These are phyloP conservation scores for Herpetomonas tarakana DNA, from an alignment of 208 protist species.

Conservation along the genomic window DNA sequence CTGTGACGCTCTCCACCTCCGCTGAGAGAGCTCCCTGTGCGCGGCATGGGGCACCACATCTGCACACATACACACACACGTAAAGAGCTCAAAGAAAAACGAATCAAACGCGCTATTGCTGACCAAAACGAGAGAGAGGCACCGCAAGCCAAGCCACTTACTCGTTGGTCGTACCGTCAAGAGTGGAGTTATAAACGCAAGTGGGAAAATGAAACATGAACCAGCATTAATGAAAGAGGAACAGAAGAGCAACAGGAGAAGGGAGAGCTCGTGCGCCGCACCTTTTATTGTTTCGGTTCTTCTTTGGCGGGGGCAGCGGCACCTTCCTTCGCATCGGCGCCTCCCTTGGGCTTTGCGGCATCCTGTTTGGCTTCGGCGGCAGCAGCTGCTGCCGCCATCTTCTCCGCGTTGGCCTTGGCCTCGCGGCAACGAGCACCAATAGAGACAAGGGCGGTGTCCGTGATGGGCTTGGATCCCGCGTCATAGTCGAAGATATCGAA, in stretches of 20 bases:
- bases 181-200: not conserved
- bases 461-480: slow-evolving; percentile 77
- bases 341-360: slow-evolving; percentile 3
- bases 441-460: slow-evolving; percentile 63
- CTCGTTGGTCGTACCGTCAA: no score
- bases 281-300: not conserved
- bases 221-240: not conserved
- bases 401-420: slow-evolving; percentile 18
- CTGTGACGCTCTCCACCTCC: no score
- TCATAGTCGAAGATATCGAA: slow-evolving; percentile 90
- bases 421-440: slow-evolving; percentile 85
- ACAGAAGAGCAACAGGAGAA: not conserved
- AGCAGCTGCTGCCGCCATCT: slow-evolving; percentile 10
- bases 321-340: not conserved
- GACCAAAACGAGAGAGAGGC: no score
- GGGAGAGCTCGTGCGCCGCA: no score
- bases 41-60: no score
- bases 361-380: slow-evolving; percentile 17
- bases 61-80: no score
- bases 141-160: no score
- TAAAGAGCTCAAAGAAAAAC: no score
- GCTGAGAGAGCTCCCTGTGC: no score
- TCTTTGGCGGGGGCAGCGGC: not conserved
- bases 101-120: no score
- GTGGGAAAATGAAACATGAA: not conserved